Percentiles rank a stretch among this genome's conserved stretches.
Evolutionary conservation across 2,329 filamentous ascomycete genomes (phyloP).

Genomic region (Cytospora leucostoma): DNA sequence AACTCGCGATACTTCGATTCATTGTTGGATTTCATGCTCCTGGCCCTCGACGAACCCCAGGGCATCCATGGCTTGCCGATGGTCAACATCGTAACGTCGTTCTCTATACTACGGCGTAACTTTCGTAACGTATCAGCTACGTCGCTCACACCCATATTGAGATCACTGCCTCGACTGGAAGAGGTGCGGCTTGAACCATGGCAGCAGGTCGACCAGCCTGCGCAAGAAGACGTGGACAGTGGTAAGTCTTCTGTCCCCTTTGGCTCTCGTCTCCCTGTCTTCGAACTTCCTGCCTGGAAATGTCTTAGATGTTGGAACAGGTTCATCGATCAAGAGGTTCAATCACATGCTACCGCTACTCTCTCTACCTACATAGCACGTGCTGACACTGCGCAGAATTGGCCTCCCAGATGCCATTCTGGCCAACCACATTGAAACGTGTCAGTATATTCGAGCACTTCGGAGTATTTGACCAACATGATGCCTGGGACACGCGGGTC

Average conservation of each 20-base stretch:
- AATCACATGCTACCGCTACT: no score
- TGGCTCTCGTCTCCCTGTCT: background rate
- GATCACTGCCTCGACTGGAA: constrained; percentile 22
- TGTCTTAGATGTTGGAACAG: background rate
- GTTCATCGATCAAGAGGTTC: no score
- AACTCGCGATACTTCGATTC: constrained; percentile 33
- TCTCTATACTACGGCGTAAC: constrained; percentile 26
- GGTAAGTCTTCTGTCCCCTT: constrained; percentile 8
- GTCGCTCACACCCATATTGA: constrained; percentile 22
- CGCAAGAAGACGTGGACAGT: constrained; percentile 27
- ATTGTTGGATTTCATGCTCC: constrained; percentile 30
- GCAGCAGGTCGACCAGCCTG: constrained; percentile 23
- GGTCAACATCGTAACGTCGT: constrained; percentile 22
- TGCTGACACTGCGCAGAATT: constrained; percentile 11
- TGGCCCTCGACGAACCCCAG: constrained; percentile 20
- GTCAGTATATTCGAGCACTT: constrained; percentile 27
- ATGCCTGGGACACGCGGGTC: constrained; percentile 5
- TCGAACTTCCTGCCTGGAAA: background rate
- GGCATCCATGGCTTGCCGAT: constrained; percentile 25
- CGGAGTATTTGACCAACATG: constrained; percentile 22
- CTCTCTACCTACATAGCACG: background rate
- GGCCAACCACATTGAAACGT: constrained; percentile 22
- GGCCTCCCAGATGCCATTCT: constrained; percentile 25
- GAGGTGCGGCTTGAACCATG: constrained; percentile 28
- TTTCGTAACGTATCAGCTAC: constrained; percentile 26